Evolutionary conservation across 768 basidiomycete species (phyloP).

Genomic region (Arthromyces matolae): DNA sequence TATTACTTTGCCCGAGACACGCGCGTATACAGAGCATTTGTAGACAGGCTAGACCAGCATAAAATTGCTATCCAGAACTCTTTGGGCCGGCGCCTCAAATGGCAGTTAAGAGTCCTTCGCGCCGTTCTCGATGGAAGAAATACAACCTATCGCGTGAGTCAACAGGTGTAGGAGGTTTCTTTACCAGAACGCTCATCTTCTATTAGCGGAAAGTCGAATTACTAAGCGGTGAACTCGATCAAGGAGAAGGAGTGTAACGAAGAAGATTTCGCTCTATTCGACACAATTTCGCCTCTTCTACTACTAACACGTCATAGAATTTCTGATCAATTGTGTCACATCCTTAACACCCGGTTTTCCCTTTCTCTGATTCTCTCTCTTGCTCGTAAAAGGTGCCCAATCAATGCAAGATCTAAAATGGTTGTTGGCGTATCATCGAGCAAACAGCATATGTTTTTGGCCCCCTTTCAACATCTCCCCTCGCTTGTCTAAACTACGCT

Average conservation of each 20-base stretch:
- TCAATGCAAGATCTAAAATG: slow-evolving; percentile 57
- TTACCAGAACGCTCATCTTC: slow-evolving; percentile 9
- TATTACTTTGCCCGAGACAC: slow-evolving; percentile 94
- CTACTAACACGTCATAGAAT: not conserved
- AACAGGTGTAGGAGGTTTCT: not conserved
- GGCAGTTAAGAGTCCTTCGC: slow-evolving; percentile 65
- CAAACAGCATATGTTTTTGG: slow-evolving; percentile 43
- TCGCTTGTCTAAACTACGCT: too few relatives aligned
- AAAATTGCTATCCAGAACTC: slow-evolving; percentile 44
- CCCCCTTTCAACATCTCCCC: too few relatives aligned
- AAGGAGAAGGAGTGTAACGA: slow-evolving; percentile 48
- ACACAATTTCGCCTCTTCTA: slow-evolving; percentile 12
- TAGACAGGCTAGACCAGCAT: slow-evolving; percentile 42
- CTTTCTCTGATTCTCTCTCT: slow-evolving; percentile 3
- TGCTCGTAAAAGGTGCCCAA: slow-evolving; percentile 80
- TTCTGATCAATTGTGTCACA: not conserved
- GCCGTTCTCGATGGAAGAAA: slow-evolving; percentile 64
- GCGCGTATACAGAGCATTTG: slow-evolving; percentile 72
- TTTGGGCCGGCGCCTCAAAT: slow-evolving; percentile 56
- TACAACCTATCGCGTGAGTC: slow-evolving; percentile 60
- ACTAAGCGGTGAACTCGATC: slow-evolving; percentile 60
- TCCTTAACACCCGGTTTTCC: not conserved
- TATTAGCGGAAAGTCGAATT: slow-evolving; percentile 61
- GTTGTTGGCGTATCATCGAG: slow-evolving; percentile 75
- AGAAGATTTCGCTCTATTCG: slow-evolving; percentile 6